Conservation (phyloP, 2,329 filamentous ascomycete species). For the Aspergillus bombycis region DNA sequence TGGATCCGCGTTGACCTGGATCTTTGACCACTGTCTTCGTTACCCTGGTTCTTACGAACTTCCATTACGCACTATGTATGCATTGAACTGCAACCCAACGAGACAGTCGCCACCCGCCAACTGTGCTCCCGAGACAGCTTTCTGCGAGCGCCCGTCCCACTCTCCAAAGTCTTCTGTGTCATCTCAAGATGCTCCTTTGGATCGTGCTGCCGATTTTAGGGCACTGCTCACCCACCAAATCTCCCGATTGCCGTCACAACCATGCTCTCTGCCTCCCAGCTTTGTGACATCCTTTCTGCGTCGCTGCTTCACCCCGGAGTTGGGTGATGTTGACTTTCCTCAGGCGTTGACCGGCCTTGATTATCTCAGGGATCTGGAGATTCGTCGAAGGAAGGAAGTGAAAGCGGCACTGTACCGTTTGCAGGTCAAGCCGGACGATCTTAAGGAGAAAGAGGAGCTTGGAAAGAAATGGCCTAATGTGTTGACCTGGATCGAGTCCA, state of each 20-base stretch:
- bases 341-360: conserved; percentile 68
- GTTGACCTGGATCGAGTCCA: conserved; percentile 57
- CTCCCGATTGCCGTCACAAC: conserved; percentile 60
- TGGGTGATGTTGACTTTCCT: conserved; percentile 65
- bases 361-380: conserved; percentile 67
- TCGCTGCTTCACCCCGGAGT: conserved; percentile 59
- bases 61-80: conserved; percentile 69
- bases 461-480: conserved; percentile 57
- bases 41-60: conserved; percentile 68
- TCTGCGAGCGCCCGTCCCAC: conserved; percentile 39
- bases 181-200: conserved; percentile 25
- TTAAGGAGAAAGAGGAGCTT: conserved; percentile 53
- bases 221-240: conserved; percentile 55
- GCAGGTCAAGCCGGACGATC: conserved; percentile 53
- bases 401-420: conserved; percentile 57
- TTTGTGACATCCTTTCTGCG: conserved; percentile 67
- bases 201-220: conserved; percentile 47
- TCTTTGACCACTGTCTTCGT: conserved; percentile 62
- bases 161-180: conserved; percentile 30
- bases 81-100: conserved; percentile 63
- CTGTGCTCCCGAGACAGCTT: conserved; percentile 37
- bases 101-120: conserved; percentile 35
- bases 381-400: conserved; percentile 61
- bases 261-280: conserved; percentile 62
- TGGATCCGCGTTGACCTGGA: conserved; percentile 53